Conservation (phyloP, 192 early-diverging fungal species). For the Backusella liffmaniae region DNA sequence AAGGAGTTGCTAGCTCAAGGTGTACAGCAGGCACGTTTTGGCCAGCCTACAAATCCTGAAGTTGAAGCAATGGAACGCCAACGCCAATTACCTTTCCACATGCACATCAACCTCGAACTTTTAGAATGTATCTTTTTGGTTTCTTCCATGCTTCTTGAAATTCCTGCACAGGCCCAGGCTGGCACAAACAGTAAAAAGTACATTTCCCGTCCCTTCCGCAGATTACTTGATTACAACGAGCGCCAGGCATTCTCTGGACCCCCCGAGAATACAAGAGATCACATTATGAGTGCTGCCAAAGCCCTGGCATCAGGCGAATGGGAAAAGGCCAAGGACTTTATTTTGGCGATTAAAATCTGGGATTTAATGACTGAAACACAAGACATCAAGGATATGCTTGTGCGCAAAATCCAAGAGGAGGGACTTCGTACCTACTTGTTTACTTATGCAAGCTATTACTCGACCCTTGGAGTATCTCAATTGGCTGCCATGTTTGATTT, state of each 20-base stretch:
- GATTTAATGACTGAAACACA: slow-evolving; percentile 78
- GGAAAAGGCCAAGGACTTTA: slow-evolving; percentile 79
- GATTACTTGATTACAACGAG: slow-evolving; percentile 92
- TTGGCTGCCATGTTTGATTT: slow-evolving; percentile 89
- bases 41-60: slow-evolving; percentile 76
- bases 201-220: slow-evolving; percentile 88
- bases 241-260: slow-evolving; percentile 95
- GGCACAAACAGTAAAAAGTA: slow-evolving; percentile 62
- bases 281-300: slow-evolving; percentile 96
- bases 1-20: slow-evolving; percentile 94
- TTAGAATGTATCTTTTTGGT: slow-evolving; percentile 95
- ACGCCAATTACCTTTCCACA: slow-evolving; percentile 97
- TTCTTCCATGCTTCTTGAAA: slow-evolving; percentile 94
- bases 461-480: slow-evolving; percentile 78
- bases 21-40: slow-evolving; percentile 61
- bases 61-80: slow-evolving; percentile 91
- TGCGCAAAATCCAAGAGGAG: slow-evolving; percentile 89
- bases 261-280: slow-evolving; percentile 97
- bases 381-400: slow-evolving; percentile 88
- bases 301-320: slow-evolving; percentile 93
- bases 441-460: slow-evolving; percentile 86
- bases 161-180: slow-evolving; percentile 89
- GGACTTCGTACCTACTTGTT: slow-evolving; percentile 95
- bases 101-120: slow-evolving; percentile 98
- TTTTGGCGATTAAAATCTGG: slow-evolving; percentile 95